Conservation (phyloP, 2,329 filamentous ascomycete genomes). For the Fusarium abutilonis region DNA sequence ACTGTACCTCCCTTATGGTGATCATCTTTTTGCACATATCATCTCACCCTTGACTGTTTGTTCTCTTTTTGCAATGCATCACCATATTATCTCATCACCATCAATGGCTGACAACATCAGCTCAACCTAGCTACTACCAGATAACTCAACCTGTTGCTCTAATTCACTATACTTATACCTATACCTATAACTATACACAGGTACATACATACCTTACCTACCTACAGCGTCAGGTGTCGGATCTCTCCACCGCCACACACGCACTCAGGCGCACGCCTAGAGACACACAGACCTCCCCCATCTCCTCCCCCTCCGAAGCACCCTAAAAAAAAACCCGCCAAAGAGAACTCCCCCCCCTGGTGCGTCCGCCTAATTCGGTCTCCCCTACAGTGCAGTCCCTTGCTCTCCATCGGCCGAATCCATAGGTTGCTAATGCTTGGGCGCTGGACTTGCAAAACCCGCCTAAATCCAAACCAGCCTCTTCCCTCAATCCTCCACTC, state of each 20-base stretch:
- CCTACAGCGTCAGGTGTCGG: conserved; percentile 22
- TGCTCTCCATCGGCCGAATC: conserved; percentile 27
- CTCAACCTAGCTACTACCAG: neutral
- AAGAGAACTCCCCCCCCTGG: conserved; percentile 26
- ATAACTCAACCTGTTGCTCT: neutral
- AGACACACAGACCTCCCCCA: conserved; percentile 38
- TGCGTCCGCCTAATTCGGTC: conserved; percentile 35
- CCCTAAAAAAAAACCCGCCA: conserved; percentile 16
- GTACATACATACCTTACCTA: conserved; percentile 17
- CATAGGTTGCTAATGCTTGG: neutral
- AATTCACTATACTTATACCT: neutral
- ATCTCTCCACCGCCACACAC: conserved; percentile 38
- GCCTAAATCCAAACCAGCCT: conserved; percentile 42
- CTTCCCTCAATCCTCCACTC: conserved; percentile 34
- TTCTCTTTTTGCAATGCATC: conserved; percentile 1
- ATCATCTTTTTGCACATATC: neutral
- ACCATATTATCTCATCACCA: conserved; percentile 1
- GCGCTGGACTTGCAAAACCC: conserved; percentile 34
- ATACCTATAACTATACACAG: neutral
- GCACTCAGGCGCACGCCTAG: conserved; percentile 22
- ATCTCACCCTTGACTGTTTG: neutral
- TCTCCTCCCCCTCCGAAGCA: conserved; percentile 14
- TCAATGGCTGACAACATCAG: neutral
- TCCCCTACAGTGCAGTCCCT: conserved; percentile 26
- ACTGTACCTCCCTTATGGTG: conserved; percentile 13